Percentiles rank a stretch among this genome's conserved stretches.
phyloP scores from a whole-genome alignment of 495 filamentous ascomycete genomes.

The Penicillium argentinense region DNA sequence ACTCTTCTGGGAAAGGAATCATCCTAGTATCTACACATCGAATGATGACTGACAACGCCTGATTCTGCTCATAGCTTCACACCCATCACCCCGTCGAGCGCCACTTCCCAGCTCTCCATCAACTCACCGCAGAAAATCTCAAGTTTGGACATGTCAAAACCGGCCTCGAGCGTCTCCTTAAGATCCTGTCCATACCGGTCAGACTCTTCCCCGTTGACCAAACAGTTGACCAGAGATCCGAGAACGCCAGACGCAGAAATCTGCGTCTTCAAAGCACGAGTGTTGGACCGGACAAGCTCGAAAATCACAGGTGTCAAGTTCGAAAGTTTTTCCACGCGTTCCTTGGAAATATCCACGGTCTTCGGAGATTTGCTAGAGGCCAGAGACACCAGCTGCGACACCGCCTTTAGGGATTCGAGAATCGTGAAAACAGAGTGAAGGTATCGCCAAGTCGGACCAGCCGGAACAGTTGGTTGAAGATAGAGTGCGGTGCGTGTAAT shows the following conservation, averaged over 20 bases:
- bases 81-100: constrained; percentile 36
- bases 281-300: constrained; percentile 34
- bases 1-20: too few species aligned
- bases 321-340: constrained; percentile 29
- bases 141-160: constrained; percentile 34
- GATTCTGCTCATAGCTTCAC: constrained; percentile 31
- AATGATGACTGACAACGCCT: too few species aligned
- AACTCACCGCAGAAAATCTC: constrained; percentile 45
- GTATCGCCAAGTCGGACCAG: constrained; percentile 42
- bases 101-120: constrained; percentile 51
- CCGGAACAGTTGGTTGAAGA: constrained; percentile 22
- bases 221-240: constrained; percentile 36
- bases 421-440: constrained; percentile 37
- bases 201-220: constrained; percentile 26
- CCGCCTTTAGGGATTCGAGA: constrained; percentile 42
- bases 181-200: constrained; percentile 30
- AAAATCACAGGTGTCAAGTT: constrained; percentile 29
- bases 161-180: constrained; percentile 30
- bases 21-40: too few species aligned
- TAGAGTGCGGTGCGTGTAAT: constrained; percentile 26
- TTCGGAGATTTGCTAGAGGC: constrained; percentile 36
- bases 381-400: constrained; percentile 29
- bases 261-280: constrained; percentile 35
- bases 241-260: constrained; percentile 40
- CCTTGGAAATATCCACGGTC: constrained; percentile 33